A percentile compares a stretch with the other conserved stretches of the same genome.
phyloP scores from a whole-genome alignment of 495 filamentous ascomycete genomes.

The Chaetomium cochliodes region DNA sequence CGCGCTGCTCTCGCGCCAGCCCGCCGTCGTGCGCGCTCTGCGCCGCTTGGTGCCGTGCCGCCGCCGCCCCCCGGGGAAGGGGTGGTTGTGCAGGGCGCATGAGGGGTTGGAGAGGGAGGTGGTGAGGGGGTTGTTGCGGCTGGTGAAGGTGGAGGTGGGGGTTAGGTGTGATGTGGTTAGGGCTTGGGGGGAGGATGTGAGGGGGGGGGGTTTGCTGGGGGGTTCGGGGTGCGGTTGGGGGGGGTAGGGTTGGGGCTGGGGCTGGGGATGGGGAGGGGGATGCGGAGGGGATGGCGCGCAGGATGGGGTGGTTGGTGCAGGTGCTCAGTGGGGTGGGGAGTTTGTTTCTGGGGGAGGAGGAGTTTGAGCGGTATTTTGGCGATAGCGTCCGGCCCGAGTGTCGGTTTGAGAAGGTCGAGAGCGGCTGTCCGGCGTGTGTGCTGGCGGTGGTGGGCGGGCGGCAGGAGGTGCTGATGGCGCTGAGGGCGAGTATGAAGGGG shows the following conservation, averaged over 20 bases:
- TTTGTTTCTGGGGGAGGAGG: conserved; percentile 33
- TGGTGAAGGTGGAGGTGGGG: conserved; percentile 14
- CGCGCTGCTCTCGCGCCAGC: no score
- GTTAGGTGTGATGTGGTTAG: conserved; percentile 9
- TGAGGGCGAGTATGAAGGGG: conserved; percentile 40
- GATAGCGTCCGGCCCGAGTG: conserved; percentile 23
- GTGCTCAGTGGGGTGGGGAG: conserved; percentile 37
- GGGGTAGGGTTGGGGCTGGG: neutral
- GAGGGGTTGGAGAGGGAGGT: neutral
- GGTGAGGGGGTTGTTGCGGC: conserved; percentile 3
- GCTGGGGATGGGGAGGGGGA: neutral
- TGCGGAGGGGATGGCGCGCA: neutral
- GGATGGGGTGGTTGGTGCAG: conserved; percentile 32
- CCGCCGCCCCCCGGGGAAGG: no score
- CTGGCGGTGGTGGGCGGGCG: conserved; percentile 44
- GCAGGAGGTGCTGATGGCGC: conserved; percentile 35
- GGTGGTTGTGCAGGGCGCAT: no score
- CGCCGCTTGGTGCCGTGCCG: no score
- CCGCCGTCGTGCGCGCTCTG: no score
- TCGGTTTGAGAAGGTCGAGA: conserved; percentile 31
- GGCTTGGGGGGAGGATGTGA: neutral
- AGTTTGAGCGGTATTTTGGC: conserved; percentile 34
- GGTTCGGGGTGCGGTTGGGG: neutral
- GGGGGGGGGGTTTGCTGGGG: neutral
- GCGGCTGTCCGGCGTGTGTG: conserved; percentile 49